A percentile compares a stretch with the other conserved stretches of the same genome.
phyloP scores from a whole-genome alignment of 768 basidiomycete genomes.

The Naganishia onofrii region DNA sequence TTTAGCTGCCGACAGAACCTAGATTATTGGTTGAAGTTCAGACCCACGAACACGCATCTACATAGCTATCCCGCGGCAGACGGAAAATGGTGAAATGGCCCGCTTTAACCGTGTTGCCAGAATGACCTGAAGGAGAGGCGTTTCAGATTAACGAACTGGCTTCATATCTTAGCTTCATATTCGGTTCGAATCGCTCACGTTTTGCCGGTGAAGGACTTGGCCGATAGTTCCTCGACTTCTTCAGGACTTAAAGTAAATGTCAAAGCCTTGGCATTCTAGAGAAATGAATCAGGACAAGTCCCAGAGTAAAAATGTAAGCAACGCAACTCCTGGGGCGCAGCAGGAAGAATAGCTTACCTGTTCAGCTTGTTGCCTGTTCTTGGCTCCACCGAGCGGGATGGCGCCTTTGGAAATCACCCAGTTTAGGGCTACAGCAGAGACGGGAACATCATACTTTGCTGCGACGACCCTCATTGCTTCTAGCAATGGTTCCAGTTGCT shows the following conservation, averaged over 20 bases:
- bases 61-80: too few species aligned
- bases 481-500: conserved; percentile 47
- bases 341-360: conserved; percentile 31
- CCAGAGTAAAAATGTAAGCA: not conserved
- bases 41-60: too few species aligned
- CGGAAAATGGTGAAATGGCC: too few species aligned
- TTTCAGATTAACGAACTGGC: not conserved
- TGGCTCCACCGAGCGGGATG: conserved; percentile 50
- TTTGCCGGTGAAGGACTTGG: conserved; percentile 44
- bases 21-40: too few species aligned
- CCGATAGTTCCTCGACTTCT: conserved; percentile 38
- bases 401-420: conserved; percentile 52
- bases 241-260: conserved; percentile 41
- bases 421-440: conserved; percentile 50
- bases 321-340: not conserved
- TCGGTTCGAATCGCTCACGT: conserved; percentile 33
- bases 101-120: conserved; percentile 41
- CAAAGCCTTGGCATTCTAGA: conserved; percentile 45
- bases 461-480: conserved; percentile 42
- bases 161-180: not conserved
- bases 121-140: conserved; percentile 26
- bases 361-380: conserved; percentile 47
- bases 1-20: too few species aligned
- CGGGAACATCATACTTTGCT: conserved; percentile 43
- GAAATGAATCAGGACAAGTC: not conserved